Conservation (phyloP, 495 filamentous ascomycete genomes). For the Recurvomyces mirabilis region DNA sequence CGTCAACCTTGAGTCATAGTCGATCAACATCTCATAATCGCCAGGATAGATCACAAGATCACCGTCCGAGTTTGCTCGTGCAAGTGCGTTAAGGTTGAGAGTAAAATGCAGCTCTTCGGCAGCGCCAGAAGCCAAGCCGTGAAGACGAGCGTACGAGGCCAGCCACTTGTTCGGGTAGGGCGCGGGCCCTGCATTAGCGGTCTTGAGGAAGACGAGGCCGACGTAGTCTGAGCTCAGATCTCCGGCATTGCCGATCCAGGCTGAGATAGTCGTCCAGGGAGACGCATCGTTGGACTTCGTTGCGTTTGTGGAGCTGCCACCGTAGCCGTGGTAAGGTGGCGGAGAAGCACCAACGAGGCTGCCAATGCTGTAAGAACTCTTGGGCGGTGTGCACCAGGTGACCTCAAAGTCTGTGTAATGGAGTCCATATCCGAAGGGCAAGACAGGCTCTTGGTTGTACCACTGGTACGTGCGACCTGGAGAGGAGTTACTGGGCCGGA, state of each 20-base stretch:
- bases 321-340: neutral
- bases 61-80: slow-evolving; percentile 45
- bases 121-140: slow-evolving; percentile 33
- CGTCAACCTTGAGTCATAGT: slow-evolving; percentile 31
- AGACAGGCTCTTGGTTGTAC: slow-evolving; percentile 45
- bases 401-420: slow-evolving; percentile 45
- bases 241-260: slow-evolving; percentile 42
- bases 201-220: slow-evolving; percentile 41
- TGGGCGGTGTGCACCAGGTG: slow-evolving; percentile 39
- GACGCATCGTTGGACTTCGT: too few species aligned
- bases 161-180: slow-evolving; percentile 57
- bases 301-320: slow-evolving; percentile 1
- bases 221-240: slow-evolving; percentile 46
- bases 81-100: slow-evolving; percentile 46
- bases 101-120: slow-evolving; percentile 33
- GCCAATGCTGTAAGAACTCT: slow-evolving; percentile 8
- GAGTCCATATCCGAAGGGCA: slow-evolving; percentile 46
- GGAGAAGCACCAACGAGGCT: slow-evolving; percentile 4
- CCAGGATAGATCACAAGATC: slow-evolving; percentile 57
- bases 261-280: slow-evolving; percentile 12
- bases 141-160: slow-evolving; percentile 47
- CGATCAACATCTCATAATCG: slow-evolving; percentile 47
- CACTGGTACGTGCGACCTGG: slow-evolving; percentile 50
- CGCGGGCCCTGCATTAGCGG: slow-evolving; percentile 41
- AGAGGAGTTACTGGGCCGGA: slow-evolving; percentile 35